Evolutionary conservation across 1,139 yeast species (phyloP), one percentile per base, ranked within the genome.

Genomic region (Pichia terricola): DNA sequence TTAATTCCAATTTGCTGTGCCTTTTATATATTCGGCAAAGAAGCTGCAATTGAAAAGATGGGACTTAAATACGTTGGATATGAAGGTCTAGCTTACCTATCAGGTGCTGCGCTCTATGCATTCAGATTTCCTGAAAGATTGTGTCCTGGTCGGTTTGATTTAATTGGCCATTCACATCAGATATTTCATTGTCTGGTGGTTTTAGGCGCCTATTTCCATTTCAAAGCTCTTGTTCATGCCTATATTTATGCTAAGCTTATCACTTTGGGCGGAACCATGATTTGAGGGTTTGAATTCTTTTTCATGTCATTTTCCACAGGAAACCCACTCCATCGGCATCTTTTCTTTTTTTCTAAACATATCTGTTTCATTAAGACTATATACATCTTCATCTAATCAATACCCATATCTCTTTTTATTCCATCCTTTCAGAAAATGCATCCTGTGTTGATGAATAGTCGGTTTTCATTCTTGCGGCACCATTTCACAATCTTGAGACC

Each of bases 91-190:
- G 73, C 82, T 44, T 88, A 88, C 60, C 83, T 87, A 8, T 54
- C 66, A 4, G 96, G 96, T 1, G 96, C 96, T 0, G 69, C 71
- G 1, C 62, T 88, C 40, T 88, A 88, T 59, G 96, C 95, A 0
- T 63, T 72, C 30, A 68, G 96, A 50, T 61, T 85, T 31, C 96
- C 96, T 0, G 96, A 89, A 58, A 66, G 85, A 42, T 67, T 69
- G 43, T 61, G 65, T 3, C 91, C 94, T n/a, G 79, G 85, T 0
- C 68, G 47, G 28, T 83, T 75, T 59, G 96, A 88, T 55, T 59
- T 78, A 11, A 71, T 77, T 65, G 95, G 95, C 1, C 84, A 85
- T 53, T 83, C 95, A 3, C 96, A 88, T 60, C 96, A 89, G 60
- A 74, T 88, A 26, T 88, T 88, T 60, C 96, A 88, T 60, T 64